phyloP scores from a whole-genome alignment of 176 grass and related monocot genomes.

The Zea luxurians region DNA sequence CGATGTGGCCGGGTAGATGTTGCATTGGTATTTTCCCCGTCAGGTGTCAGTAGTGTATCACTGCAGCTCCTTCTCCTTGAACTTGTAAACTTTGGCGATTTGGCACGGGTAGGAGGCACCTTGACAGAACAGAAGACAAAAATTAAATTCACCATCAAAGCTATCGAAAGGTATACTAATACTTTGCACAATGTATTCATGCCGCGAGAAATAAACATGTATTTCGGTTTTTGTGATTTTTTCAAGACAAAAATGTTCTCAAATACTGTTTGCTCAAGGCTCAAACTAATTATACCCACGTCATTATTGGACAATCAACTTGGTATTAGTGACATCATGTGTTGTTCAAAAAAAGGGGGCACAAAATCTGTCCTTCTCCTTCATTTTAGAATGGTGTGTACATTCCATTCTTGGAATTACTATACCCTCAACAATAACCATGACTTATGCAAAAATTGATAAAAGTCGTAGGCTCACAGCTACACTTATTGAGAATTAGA shows the following conservation, averaged over 20 bases:
- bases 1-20: constrained; percentile 50
- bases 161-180: constrained; percentile 17
- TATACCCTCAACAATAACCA: neutral
- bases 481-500: neutral
- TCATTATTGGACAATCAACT: neutral
- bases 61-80: constrained; percentile 80
- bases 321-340: neutral
- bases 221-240: neutral
- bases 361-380: neutral
- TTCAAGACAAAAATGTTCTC: constrained; percentile 1
- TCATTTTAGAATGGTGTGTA: neutral
- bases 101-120: constrained; percentile 92
- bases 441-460: neutral
- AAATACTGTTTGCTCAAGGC: neutral
- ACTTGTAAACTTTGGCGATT: constrained; percentile 85
- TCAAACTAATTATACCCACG: neutral
- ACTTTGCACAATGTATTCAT: neutral
- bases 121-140: constrained; percentile 43
- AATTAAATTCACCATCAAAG: neutral
- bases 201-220: constrained; percentile 11
- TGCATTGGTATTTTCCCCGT: constrained; percentile 8
- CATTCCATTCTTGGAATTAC: constrained; percentile 6
- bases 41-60: constrained; percentile 41
- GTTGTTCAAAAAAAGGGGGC: neutral
- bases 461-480: neutral